Evolutionary conservation across 2,329 filamentous ascomycete genomes (phyloP), one percentile per base, ranked within the genome.

Genomic region (Ceratocystis colombiana): DNA sequence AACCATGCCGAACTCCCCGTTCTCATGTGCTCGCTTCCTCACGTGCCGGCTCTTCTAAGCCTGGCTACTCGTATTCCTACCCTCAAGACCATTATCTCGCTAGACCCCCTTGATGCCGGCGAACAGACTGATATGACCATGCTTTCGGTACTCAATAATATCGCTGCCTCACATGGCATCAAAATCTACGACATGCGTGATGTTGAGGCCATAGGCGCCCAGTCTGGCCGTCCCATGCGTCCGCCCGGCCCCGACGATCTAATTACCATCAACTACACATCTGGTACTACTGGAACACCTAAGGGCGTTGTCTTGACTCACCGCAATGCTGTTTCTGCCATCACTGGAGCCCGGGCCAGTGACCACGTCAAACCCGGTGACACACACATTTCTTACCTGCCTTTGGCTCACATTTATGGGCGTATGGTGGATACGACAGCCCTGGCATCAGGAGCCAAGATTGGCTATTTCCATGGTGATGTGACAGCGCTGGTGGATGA

Each of bases 401-500:
- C 94, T 0, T 79, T 96, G 48, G 94, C 94, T 8, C 94, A 99
- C 74, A 97, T 99, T 72, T 96, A 90, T 75, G 89, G 92, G 70
- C 88, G 94, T 66, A 80, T 96, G 70, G 80, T 86, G 50, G 94
- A 99, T 74, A 88, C 95, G 74, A 79, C 80, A 2, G 83, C 84
- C 15, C 79, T 96, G 17, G 84, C 88, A 72, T 81, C 84, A 64
- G 92, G 90, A 65, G 84, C 84, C 44, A 79, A 84, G 7, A 86
- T 96, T 71, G 94, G 93, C 12, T 99, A 93, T 76, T 99, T 96
- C 82, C 90, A 94, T 71, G 94, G 94, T 65, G 90, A 96, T 73
- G 87, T 96, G 69, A 74, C 88, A 12, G 88, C 89, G 69, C 79
- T 99, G 20, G 86, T 95, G 0, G 94, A 99, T 67, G 94, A 99